These are phyloP conservation scores for Verticillium dahliae DNA, from an alignment of 2,329 filamentous ascomycete genomes.

Conservation along the genomic window DNA sequence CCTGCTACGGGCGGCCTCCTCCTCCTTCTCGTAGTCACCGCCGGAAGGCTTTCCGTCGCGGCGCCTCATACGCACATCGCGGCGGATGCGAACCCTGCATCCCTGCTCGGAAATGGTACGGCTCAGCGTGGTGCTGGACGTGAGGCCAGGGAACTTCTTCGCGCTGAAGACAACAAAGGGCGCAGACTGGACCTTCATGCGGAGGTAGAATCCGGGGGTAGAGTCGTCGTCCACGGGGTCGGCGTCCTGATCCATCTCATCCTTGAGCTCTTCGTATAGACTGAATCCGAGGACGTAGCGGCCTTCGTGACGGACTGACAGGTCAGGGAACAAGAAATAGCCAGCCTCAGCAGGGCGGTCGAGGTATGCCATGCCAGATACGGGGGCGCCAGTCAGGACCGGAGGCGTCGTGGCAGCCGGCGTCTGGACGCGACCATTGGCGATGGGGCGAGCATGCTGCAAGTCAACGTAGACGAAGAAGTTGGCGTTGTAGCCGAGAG, in stretches of 20 bases:
- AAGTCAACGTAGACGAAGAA: slow-evolving; percentile 96
- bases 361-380: slow-evolving; percentile 92
- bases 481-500: slow-evolving; percentile 89
- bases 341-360: slow-evolving; percentile 75
- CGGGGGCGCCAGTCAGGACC: slow-evolving; percentile 87
- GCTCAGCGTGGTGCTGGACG: slow-evolving; percentile 82
- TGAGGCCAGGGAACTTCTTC: slow-evolving; percentile 95
- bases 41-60: slow-evolving; percentile 62
- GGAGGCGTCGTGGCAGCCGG: slow-evolving; percentile 65
- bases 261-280: slow-evolving; percentile 89
- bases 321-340: slow-evolving; percentile 96
- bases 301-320: slow-evolving; percentile 93
- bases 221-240: slow-evolving; percentile 37
- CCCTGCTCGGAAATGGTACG: slow-evolving; percentile 93
- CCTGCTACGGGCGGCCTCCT: slow-evolving; percentile 42
- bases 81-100: slow-evolving; percentile 89
- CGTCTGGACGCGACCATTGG: slow-evolving; percentile 67
- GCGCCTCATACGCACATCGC: slow-evolving; percentile 88
- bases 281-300: slow-evolving; percentile 88
- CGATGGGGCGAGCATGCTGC: slow-evolving; percentile 77
- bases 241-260: slow-evolving; percentile 69
- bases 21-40: slow-evolving; percentile 48
- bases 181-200: slow-evolving; percentile 82
- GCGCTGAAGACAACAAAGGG: slow-evolving; percentile 90
- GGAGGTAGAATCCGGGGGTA: slow-evolving; percentile 61